A percentile compares a stretch with the other conserved stretches of the same genome.
phyloP scores from a whole-genome alignment of 2,329 filamentous ascomycete species.

The Alternaria longipes region DNA sequence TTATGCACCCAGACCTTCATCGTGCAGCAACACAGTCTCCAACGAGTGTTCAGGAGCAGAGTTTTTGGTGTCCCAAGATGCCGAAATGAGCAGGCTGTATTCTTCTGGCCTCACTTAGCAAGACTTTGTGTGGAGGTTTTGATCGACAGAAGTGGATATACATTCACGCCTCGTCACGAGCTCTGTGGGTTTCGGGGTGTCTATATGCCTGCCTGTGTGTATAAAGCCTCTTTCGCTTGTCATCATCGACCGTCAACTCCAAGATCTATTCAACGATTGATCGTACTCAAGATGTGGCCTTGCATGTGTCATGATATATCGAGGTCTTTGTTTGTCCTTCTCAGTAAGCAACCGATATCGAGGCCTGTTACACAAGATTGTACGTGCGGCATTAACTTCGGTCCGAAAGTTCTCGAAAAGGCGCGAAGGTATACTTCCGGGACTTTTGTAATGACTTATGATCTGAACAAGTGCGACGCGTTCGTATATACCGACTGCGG shows the following conservation, averaged over 20 bases:
- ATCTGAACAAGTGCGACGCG: neutral
- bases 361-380: neutral
- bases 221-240: neutral
- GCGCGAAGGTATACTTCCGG: neutral
- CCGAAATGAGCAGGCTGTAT: neutral
- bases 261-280: neutral
- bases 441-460: neutral
- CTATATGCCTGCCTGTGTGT: neutral
- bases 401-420: neutral
- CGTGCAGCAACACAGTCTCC: neutral
- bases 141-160: neutral
- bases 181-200: neutral
- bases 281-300: neutral
- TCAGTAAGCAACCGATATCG: neutral
- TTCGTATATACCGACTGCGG: neutral
- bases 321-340: neutral
- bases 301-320: neutral
- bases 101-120: neutral
- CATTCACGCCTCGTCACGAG: neutral
- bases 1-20: neutral
- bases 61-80: neutral
- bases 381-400: neutral
- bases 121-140: neutral
- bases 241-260: fast-evolving
- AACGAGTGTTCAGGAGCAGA: neutral